Evolutionary conservation across 2,329 filamentous ascomycete genomes (phyloP).

Genomic region (Elsinoe australis): DNA sequence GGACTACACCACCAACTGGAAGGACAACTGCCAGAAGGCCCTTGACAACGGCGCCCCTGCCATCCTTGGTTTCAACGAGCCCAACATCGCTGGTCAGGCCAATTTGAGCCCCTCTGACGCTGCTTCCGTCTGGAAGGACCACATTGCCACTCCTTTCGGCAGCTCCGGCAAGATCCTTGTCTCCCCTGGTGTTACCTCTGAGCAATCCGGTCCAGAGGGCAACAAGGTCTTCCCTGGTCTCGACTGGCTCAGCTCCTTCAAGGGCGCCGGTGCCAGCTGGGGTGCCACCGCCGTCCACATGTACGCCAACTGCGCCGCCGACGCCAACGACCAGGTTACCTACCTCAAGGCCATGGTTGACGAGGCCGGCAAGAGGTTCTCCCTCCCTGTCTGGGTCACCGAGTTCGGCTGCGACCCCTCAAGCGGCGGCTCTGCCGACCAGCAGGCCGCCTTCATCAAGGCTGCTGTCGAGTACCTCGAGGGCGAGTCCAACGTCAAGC

Average conservation of each 20-base stretch:
- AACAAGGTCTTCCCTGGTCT: slow-evolving; percentile 44
- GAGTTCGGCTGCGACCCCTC: slow-evolving; percentile 50
- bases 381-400: slow-evolving; percentile 51
- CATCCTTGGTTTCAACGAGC: slow-evolving; percentile 65
- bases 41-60: slow-evolving; percentile 49
- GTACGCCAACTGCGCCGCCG: slow-evolving; percentile 47
- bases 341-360: slow-evolving; percentile 50
- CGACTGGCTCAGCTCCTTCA: slow-evolving; percentile 49
- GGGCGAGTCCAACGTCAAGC: slow-evolving; percentile 76
- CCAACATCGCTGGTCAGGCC: slow-evolving; percentile 54
- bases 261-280: slow-evolving; percentile 48
- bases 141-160: slow-evolving; percentile 37
- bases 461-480: slow-evolving; percentile 23
- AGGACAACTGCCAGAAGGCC: slow-evolving; percentile 42
- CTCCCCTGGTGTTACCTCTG: slow-evolving; percentile 50
- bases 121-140: slow-evolving; percentile 46
- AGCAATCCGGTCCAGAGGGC: slow-evolving; percentile 40
- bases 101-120: slow-evolving; percentile 49
- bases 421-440: slow-evolving; percentile 36
- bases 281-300: slow-evolving; percentile 59
- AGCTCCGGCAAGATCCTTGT: slow-evolving; percentile 48
- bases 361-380: slow-evolving; percentile 31
- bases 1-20: slow-evolving; percentile 46
- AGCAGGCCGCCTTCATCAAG: slow-evolving; percentile 43
- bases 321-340: slow-evolving; percentile 28